Conservation (phyloP, 2,329 filamentous ascomycete genomes). For the Plectosphaerella plurivora region DNA sequence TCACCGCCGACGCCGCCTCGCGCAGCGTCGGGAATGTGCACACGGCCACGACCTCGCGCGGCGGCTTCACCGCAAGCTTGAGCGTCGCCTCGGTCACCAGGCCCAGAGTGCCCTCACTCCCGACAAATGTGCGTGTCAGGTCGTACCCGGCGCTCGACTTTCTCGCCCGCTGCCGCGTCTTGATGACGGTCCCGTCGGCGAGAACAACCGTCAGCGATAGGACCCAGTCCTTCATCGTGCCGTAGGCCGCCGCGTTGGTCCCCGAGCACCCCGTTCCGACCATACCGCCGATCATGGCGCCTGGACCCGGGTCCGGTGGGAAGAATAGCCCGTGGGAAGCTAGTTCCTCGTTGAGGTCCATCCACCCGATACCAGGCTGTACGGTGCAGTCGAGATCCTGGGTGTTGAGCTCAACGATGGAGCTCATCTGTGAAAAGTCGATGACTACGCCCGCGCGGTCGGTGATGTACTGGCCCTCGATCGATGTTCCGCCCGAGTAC, state of each 20-base stretch:
- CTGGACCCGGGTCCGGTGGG: conserved; percentile 78
- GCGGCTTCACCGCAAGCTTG: conserved; percentile 69
- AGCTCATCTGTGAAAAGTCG: conserved; percentile 71
- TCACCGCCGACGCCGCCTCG: conserved; percentile 66
- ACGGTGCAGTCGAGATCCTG: conserved; percentile 65
- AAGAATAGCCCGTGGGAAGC: conserved; percentile 70
- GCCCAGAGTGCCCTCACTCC: conserved; percentile 77
- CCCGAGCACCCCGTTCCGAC: conserved; percentile 63
- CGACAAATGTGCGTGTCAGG: conserved; percentile 73
- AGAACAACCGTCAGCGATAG: conserved; percentile 76
- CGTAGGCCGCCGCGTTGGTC: conserved; percentile 80
- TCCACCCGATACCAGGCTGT: conserved; percentile 74
- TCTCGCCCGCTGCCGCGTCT: conserved; percentile 70
- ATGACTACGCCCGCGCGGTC: conserved; percentile 71
- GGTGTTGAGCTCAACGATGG: conserved; percentile 64
- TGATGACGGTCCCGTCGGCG: conserved; percentile 75
- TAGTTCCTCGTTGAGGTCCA: conserved; percentile 69
- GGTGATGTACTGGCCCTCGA: conserved; percentile 74
- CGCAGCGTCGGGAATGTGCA: conserved; percentile 43
- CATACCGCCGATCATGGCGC: conserved; percentile 82
- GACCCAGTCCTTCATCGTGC: conserved; percentile 88
- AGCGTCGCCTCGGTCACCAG: conserved; percentile 75
- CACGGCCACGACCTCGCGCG: conserved; percentile 66
- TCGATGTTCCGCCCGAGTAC: conserved; percentile 71
- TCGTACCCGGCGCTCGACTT: conserved; percentile 83